Evolutionary conservation across 208 protist genomes (phyloP), one percentile per base, ranked within the genome.

Genomic region (Leishmania amazonensis): DNA sequence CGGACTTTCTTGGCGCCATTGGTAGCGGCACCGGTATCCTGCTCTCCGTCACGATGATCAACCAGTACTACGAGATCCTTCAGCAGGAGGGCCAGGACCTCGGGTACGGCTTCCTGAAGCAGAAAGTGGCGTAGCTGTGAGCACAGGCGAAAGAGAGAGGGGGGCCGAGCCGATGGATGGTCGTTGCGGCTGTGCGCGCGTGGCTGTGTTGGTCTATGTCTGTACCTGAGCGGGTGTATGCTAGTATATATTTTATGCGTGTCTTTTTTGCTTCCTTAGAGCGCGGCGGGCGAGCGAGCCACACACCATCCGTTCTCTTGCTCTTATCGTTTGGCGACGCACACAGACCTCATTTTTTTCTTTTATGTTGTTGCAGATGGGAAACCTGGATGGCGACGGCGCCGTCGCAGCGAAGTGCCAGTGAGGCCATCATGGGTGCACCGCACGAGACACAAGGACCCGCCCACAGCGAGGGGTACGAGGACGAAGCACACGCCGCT

Each of bases 11-110:
- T 77, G 99, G 99, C 40, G 98, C 99, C 45, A 98, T 99, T 79
- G 95, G 96, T 65, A 99, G 96, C 65, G 99, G 99, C 79, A 99
- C 99, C 15, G 99, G 99, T 91, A 99, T 99, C 81, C 89, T 99
- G 6, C 93, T 99, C 24, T 99, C 99, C 60, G 99, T 99, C 9
- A 99, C 99, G 38, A 99, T 99, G 92, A 99, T 99, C 87, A 99
- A 99, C 88, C 98, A 99, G 93, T 99, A 99, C 94, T 99, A 98
- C 88, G 99, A 99, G 94, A 98, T 99, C 31, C 98, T 99, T 49
- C 95, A 97, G 78, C 99, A 99, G 93, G 99, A 99, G 95, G 96
- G 98, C 76, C 90, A 98, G 81, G 94, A 96, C 35, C 86, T 98
- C 17, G 93, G 95, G 58, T 94, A 93, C 83, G 83, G 85, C 70